Evolutionary conservation across 305 asterid genomes (phyloP).

Genomic region (Fraxinus paxiana): DNA sequence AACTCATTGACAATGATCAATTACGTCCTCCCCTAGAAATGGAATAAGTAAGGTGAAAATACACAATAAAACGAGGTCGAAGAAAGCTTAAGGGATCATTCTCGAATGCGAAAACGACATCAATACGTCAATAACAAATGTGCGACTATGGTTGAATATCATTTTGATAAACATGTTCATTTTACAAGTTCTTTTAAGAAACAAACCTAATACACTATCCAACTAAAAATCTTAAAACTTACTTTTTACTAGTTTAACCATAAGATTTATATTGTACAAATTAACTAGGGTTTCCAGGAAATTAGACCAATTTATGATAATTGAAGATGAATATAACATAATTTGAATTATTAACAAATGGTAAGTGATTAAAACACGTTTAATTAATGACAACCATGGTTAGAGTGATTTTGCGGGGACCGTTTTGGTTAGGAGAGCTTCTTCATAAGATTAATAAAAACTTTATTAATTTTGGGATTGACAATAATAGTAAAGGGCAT

Average conservation of each 20-base stretch:
- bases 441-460: slow-evolving; percentile 28
- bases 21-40: no score
- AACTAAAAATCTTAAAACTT: no score
- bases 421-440: slow-evolving; percentile 25
- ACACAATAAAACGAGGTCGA: no score
- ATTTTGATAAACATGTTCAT: neutral
- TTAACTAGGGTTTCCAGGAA: neutral
- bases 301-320: neutral
- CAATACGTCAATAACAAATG: no score
- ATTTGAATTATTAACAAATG: neutral
- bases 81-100: no score
- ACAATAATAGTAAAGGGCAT: slow-evolving; percentile 28
- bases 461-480: slow-evolving; percentile 27
- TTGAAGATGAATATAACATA: neutral
- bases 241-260: neutral
- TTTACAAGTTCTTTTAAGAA: no score
- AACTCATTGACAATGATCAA: neutral
- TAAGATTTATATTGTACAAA: no score
- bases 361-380: slow-evolving; percentile 26
- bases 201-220: no score
- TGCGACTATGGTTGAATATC: neutral
- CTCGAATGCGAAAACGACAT: no score
- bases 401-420: slow-evolving; percentile 39
- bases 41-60: no score
- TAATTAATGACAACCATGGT: slow-evolving; percentile 31